A percentile compares a stretch with the other conserved stretches of the same genome.
Conservation (phyloP, 441 rosid genomes). For the Eugenia klotzschiana region DNA sequence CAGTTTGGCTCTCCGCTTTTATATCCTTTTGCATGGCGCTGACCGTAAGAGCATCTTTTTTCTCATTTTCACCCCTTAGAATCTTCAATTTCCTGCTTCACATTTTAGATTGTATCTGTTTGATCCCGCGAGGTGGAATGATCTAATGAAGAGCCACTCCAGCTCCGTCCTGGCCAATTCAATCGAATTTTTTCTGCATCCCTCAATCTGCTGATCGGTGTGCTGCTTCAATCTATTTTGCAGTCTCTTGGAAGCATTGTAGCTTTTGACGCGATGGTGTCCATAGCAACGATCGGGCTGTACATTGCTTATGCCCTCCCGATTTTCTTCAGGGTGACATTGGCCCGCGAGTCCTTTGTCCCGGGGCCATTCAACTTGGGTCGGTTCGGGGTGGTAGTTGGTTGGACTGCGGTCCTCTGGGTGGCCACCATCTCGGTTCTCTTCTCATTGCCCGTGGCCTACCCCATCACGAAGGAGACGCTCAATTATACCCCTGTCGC, state of each 20-base stretch:
- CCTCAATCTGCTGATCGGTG: background rate
- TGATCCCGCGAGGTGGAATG: background rate
- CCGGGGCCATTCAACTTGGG: conserved; percentile 87
- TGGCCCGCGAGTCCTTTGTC: conserved; percentile 55
- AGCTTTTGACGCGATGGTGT: conserved; percentile 95
- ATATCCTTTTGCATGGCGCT: conserved; percentile 92
- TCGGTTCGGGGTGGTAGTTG: conserved; percentile 40
- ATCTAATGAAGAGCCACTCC: background rate
- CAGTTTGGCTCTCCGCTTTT: conserved; percentile 73
- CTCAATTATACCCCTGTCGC: conserved; percentile 96
- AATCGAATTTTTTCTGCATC: background rate
- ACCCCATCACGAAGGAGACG: conserved; percentile 65
- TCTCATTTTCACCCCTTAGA: background rate
- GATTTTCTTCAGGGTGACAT: conserved; percentile 65
- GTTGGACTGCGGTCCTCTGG: conserved; percentile 88
- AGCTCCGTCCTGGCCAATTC: background rate
- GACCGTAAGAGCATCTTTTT: conserved; percentile 35
- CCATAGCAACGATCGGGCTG: conserved; percentile 86
- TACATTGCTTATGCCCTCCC: conserved; percentile 94
- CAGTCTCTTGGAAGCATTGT: conserved; percentile 85
- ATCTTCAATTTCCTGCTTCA: background rate
- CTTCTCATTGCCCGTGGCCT: conserved; percentile 84
- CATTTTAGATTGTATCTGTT: background rate
- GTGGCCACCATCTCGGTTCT: conserved; percentile 73
- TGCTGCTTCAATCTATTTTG: conserved; percentile 1